phyloP scores from a whole-genome alignment of 306 rosid genomes.

The Cucurbita ficifolia region DNA sequence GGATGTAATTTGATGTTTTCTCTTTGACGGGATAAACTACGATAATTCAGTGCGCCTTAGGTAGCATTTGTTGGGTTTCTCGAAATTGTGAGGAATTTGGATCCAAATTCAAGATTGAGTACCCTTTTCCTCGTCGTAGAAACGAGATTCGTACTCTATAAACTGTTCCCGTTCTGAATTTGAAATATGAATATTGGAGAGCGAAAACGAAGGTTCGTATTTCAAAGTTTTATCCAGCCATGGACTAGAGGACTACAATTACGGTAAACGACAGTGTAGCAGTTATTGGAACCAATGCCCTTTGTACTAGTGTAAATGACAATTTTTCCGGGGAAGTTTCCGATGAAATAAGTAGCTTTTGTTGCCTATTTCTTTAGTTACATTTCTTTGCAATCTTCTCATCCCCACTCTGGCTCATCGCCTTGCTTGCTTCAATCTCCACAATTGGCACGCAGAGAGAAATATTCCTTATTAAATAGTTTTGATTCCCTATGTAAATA shows the following conservation, averaged over 20 bases:
- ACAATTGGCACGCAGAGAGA: no score
- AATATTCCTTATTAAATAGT: no score
- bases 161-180: neutral
- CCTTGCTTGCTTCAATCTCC: no score
- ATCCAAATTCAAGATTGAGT: neutral
- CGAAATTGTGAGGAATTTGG: neutral
- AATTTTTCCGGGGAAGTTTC: neutral
- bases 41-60: neutral
- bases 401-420: neutral
- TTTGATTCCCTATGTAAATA: no score
- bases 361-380: neutral
- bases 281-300: neutral
- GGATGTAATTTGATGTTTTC: neutral
- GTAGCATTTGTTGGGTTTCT: neutral
- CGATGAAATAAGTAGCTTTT: neutral
- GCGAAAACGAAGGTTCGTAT: neutral
- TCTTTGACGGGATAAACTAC: neutral
- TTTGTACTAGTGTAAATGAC: neutral
- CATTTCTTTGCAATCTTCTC: neutral
- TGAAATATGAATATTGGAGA: neutral
- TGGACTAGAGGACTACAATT: neutral
- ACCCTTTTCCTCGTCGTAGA: neutral
- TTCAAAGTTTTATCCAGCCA: neutral
- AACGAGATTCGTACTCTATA: neutral
- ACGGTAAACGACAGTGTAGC: neutral